Conservation (phyloP, 73 alveolate species). For the Stentor roeselii region DNA sequence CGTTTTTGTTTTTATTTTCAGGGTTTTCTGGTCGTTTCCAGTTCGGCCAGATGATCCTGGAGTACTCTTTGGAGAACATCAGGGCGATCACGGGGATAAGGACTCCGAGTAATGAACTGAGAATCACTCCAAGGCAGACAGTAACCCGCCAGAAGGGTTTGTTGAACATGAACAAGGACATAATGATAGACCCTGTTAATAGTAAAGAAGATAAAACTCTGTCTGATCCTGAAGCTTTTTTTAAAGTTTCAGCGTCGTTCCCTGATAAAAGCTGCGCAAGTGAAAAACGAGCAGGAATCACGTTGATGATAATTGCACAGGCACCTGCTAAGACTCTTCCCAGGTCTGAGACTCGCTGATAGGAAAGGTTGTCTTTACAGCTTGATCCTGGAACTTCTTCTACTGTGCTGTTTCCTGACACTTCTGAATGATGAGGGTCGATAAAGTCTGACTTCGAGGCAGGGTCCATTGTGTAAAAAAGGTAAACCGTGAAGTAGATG, state of each 20-base stretch:
- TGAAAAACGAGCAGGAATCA: neutral
- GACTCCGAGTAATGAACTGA: neutral
- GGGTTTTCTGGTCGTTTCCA: neutral
- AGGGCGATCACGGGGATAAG: neutral
- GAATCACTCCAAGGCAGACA: neutral
- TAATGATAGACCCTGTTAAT: neutral
- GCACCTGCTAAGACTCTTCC: neutral
- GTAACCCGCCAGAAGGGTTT: neutral
- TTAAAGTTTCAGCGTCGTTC: neutral
- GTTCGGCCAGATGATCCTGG: neutral
- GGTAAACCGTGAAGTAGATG: neutral
- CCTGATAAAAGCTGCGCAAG: neutral
- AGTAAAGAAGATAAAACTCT: neutral
- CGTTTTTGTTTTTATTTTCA: neutral
- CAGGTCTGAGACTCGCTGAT: neutral
- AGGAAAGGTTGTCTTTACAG: neutral
- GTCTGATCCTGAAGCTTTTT: slow-evolving; percentile 13
- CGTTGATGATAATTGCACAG: neutral
- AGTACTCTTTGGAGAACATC: neutral
- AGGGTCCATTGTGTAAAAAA: neutral
- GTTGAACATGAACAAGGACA: neutral
- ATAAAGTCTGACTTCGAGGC: neutral
- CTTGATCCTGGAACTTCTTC: neutral
- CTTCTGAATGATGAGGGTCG: neutral
- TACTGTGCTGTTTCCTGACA: neutral